Conservation (phyloP, 352 stramenopile genomes). For the Pythium plurisporium region DNA sequence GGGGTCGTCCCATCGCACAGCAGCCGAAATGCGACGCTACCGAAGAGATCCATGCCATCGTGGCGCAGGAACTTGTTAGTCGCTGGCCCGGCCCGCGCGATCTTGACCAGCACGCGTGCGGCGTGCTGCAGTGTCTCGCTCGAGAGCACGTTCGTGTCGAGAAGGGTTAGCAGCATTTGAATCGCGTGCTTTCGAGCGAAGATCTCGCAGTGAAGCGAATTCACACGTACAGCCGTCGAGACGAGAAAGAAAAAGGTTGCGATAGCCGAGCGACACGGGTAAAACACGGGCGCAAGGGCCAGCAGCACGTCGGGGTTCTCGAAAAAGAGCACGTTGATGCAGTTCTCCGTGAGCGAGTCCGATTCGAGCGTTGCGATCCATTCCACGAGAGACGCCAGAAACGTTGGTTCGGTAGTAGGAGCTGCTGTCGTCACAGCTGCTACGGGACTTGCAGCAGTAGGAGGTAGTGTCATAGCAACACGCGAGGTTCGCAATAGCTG, state of each 20-base stretch:
- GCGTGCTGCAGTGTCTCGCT: slow-evolving; percentile 23
- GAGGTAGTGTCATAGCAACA: neutral
- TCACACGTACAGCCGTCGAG: slow-evolving; percentile 18
- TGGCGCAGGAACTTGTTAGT: slow-evolving; percentile 26
- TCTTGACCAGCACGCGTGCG: slow-evolving; percentile 25
- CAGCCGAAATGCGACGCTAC: slow-evolving; percentile 15
- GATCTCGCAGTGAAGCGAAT: slow-evolving; percentile 27
- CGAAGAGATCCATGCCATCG: slow-evolving; percentile 21
- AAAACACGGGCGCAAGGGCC: slow-evolving; percentile 16
- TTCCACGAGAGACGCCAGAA: slow-evolving; percentile 26
- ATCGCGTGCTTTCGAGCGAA: slow-evolving; percentile 26
- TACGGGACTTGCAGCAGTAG: too few relatives aligned
- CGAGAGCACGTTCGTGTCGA: neutral
- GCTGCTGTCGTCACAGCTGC: neutral
- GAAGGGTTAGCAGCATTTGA: neutral
- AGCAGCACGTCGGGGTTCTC: slow-evolving; percentile 29
- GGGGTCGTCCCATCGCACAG: neutral
- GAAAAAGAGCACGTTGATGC: slow-evolving; percentile 30
- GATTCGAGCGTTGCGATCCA: slow-evolving; percentile 31
- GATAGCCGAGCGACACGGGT: slow-evolving; percentile 9
- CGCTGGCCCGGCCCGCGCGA: slow-evolving; percentile 13
- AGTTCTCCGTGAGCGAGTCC: slow-evolving; percentile 28
- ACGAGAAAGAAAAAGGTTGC: slow-evolving; percentile 29
- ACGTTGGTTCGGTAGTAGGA: slow-evolving; percentile 12
- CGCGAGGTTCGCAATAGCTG: slow-evolving; percentile 13